Evolutionary conservation across 164 flowering plant genomes (phyloP).

Genomic region (Sedum album): DNA sequence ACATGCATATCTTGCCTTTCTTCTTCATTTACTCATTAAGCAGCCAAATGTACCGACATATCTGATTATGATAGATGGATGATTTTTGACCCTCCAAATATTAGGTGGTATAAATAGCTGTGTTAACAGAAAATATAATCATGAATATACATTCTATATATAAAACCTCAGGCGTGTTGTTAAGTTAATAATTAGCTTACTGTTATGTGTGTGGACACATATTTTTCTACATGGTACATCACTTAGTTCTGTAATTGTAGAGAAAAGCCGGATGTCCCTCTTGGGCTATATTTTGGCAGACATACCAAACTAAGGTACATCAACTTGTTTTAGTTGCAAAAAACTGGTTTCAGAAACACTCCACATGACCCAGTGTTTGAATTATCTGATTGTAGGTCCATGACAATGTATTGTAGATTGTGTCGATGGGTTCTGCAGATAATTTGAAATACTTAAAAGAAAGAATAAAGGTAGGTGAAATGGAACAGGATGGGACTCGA

Average conservation of each 20-base stretch:
- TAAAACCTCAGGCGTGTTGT: background rate
- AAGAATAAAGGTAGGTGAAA: background rate
- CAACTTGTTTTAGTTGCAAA: background rate
- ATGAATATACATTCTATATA: background rate
- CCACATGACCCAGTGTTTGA: constrained; percentile 4
- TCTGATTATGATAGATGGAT: background rate
- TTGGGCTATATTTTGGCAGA: background rate
- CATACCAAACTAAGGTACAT: background rate
- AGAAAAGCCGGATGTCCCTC: background rate
- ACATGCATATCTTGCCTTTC: background rate
- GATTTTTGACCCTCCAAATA: background rate
- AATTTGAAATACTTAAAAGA: background rate
- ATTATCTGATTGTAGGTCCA: background rate
- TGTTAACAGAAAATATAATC: background rate
- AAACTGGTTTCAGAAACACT: background rate
- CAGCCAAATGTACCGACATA: background rate
- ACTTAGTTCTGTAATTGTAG: constrained; percentile 3
- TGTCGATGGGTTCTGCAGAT: background rate
- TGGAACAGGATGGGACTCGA: background rate
- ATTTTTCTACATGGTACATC: background rate
- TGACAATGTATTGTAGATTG: background rate
- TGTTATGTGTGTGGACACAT: background rate
- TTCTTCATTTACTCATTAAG: background rate
- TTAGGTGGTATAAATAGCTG: background rate
- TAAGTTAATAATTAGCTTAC: background rate